Evolutionary conservation across 2,329 filamentous ascomycete genomes (phyloP), one percentile per base, ranked within the genome.

Genomic region (Pochonia chlamydosporia): DNA sequence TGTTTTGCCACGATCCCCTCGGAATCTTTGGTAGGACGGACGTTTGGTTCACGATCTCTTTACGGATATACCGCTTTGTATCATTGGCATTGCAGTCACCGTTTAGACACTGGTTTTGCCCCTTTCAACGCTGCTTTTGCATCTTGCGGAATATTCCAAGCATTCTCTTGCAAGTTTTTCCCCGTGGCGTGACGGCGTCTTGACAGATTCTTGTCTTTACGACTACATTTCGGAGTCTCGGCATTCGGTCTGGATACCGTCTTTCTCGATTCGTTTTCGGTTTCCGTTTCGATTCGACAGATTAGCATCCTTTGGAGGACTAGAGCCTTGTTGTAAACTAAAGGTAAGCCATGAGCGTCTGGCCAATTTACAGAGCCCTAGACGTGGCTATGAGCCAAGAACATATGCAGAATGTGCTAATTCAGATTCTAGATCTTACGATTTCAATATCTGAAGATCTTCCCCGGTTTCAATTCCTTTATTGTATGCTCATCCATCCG

Each of bases 171-270:
- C 61, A 59, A 51, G 35, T 33, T 58, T 54, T 57, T 53, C 39
- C 58, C 58, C 59, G 52, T 57, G 64, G 66, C 65, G 67, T 68
- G 65, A 64, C 58, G 66, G 66, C 63, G 65, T 70, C 62, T 61
- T 59, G 56, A 65, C 56, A 64, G 54, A 57, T 61, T 59, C 56
- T 62, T 59, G 55, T 63, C 63, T 62, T 59, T 60, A 60, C 62
- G 61, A 60, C 61, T 61, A 59, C 57, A 58, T 64, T 65, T 64
- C 59, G 60, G 60, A 64, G 62, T 67, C 57, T 61, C 57, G 60
- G 59, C 56, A 59, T 62, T 60, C 53, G 61, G 60, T 64, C 62
- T 67, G 59, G 59, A 64, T 56, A 64, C 53, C 59, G 57, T 59
- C 55, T 59, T 59, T 61, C 56, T 63, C 61, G 56, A 63, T 63